Evolutionary conservation across 2,329 filamentous ascomycete genomes (phyloP), one percentile per base, ranked within the genome.

Genomic region (Colletotrichum cereale): DNA sequence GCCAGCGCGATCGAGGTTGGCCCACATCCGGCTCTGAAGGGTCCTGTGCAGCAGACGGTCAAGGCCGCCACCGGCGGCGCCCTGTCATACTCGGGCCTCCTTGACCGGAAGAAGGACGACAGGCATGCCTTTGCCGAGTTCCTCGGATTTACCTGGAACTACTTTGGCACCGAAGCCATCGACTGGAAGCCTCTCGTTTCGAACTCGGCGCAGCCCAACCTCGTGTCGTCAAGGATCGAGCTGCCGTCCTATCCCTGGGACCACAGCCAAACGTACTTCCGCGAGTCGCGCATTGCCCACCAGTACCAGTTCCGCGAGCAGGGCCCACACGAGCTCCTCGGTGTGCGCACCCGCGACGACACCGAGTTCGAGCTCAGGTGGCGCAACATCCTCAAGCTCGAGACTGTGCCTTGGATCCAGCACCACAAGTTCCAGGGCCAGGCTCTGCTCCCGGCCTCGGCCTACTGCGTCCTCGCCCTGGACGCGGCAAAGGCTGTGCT

Each of bases 401-500:
- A 73, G 16, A 74, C 77, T 2, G 29, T 75, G 29, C 73, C 75
- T 8, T 86, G 84, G 84, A 70, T 86, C 5, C 56, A 68, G 8
- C 79, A 83, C 47, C 83, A 86, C 63, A 70, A 74, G 29, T 66
- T 77, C 57, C 78, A 83, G 34, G 76, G 77, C 3, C 76, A 84
- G 50, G 77, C 80, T 18, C 76, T 88, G 10, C 85, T 86, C 62
- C 86, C 86, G 0, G 82, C 76, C 1, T 81, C 85, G 0, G 84
- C 79, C 0, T 87, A 85, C 73, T 64, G 86, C 1, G 77, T 79
- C 21, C 83, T 86, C 76, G 83, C 81, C 0, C 76, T 84, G 0
- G 85, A 87, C 67, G 85, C 85, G 3, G 81, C 82, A 1, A 77
- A 74, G 3, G 74, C 71, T 1, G 73, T 80, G 1, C 50, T 80